Base-by-base conservation (phyloP, 2,329 filamentous ascomycete genomes). In the Trichoderma atroviride region DNA sequence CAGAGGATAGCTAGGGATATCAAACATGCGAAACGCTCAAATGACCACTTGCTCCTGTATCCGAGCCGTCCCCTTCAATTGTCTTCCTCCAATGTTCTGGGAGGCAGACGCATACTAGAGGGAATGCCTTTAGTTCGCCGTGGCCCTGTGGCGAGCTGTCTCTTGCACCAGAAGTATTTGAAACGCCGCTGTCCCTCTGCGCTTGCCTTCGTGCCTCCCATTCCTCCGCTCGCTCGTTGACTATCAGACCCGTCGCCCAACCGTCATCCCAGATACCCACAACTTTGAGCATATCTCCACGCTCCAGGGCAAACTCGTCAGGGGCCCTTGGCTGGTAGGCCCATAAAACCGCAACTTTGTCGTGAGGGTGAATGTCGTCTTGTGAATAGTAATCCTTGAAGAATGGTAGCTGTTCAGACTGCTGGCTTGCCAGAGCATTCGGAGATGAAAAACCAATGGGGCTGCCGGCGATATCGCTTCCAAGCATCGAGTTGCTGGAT, bases 341-440 rank as follows among this genome's bases (percentile, higher is more conserved):
- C 96, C 96, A 99, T 16, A 99, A 86, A 2, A 94, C 93, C 16
- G 96, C 88, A 53, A 99, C 95, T 70, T 91, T 91, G 76, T 98
- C 94, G 69, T 92, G 91, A 0, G 95, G 92, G 75, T 95, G 93
- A 69, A 99, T 97, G 75, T 98, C 94, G 75, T 98, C 96, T 74
- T 95, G 91, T 2, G 95, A 98, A 78, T 99, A 99, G 81, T 99
- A 99, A 79, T 99, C 96, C 78, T 97, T 97, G 88, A 99, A 99
- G 77, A 94, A 97, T 4, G 92, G 91, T 66, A 99, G 83, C 79
- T 98, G 96, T 80, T 99, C 96, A 0, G 95, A 98, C 78, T 97
- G 94, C 70, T 95, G 93, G 75, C 94, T 97, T 29, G 90, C 88
- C 71, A 95, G 82, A 31, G 91, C 94, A 75, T 92, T 92, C 0